These are phyloP conservation scores for Phytopythium helicoides DNA, from an alignment of 352 stramenopile species.

Conservation along the genomic window DNA sequence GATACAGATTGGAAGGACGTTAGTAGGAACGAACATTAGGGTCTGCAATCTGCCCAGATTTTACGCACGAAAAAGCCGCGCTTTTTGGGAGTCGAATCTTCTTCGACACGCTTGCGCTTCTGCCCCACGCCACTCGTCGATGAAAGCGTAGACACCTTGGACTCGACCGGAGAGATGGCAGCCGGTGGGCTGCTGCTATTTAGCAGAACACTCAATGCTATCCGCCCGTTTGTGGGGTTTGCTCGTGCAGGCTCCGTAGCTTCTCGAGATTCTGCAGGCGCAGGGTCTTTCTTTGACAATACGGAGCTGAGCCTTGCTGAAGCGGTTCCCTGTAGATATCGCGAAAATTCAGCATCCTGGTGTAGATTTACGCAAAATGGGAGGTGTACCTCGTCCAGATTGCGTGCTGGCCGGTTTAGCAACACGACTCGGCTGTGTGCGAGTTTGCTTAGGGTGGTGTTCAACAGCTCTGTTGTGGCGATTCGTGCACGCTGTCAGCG, in stretches of 20 bases:
- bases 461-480: conserved; percentile 50
- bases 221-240: conserved; percentile 2
- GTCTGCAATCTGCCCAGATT: not conserved
- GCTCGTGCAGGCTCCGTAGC: not conserved
- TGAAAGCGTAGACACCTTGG: conserved; percentile 11
- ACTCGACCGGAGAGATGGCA: conserved; percentile 2
- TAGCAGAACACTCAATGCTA: conserved; percentile 37
- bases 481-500: not conserved
- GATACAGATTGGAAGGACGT: not conserved
- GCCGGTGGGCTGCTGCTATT: conserved; percentile 23
- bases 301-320: conserved; percentile 17
- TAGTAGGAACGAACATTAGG: no score
- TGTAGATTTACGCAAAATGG: not conserved
- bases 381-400: conserved; percentile 36
- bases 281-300: not conserved
- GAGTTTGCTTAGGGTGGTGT: conserved; percentile 62
- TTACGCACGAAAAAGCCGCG: conserved; percentile 38
- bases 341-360: not conserved
- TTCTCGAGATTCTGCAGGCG: not conserved
- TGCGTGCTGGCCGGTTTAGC: conserved; percentile 40
- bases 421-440: conserved; percentile 54
- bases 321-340: conserved; percentile 10
- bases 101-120: conserved; percentile 29
- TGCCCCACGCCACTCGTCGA: conserved; percentile 16
- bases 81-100: not conserved